Percentiles rank a stretch among this genome's conserved stretches.
Conservation (phyloP, 176 grass and related monocot species). For the Ensete glaucum region DNA sequence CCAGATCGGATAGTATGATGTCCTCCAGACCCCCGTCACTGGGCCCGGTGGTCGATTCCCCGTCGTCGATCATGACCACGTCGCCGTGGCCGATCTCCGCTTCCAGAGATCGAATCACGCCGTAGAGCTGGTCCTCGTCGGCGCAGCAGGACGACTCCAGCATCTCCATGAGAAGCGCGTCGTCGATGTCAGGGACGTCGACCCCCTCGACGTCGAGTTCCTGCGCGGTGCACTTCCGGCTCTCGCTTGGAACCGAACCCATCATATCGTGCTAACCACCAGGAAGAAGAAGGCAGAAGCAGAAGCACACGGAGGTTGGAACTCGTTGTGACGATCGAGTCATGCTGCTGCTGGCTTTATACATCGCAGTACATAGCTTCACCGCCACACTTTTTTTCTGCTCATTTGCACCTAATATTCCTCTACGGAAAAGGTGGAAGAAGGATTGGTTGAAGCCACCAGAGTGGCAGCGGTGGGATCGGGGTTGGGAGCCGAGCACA, state of each 20-base stretch:
- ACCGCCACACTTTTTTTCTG: neutral
- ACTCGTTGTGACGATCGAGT: too few species aligned
- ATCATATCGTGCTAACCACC: neutral
- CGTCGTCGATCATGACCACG: neutral
- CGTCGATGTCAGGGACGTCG: slow-evolving; percentile 1
- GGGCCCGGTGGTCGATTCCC: slow-evolving; percentile 3
- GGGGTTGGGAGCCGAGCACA: neutral
- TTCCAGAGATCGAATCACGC: slow-evolving; percentile 16
- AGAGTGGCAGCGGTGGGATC: neutral
- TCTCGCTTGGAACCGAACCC: neutral
- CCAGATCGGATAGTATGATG: slow-evolving; percentile 6
- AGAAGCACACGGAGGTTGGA: too few species aligned
- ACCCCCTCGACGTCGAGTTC: neutral
- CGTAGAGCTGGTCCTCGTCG: slow-evolving; percentile 5
- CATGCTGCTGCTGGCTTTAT: too few species aligned
- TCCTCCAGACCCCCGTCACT: slow-evolving; percentile 16
- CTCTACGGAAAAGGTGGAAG: neutral
- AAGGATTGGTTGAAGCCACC: too few species aligned
- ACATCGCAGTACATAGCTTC: neutral
- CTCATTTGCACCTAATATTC: neutral
- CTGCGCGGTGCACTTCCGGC: neutral
- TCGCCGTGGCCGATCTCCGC: slow-evolving; percentile 8
- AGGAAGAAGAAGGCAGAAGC: neutral
- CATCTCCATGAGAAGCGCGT: slow-evolving; percentile 11
- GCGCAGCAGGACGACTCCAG: slow-evolving; percentile 1